Percentiles rank a stretch among this genome's conserved stretches.
phyloP scores from a whole-genome alignment of 495 filamentous ascomycete genomes.

The Venustampulla echinocandica region DNA sequence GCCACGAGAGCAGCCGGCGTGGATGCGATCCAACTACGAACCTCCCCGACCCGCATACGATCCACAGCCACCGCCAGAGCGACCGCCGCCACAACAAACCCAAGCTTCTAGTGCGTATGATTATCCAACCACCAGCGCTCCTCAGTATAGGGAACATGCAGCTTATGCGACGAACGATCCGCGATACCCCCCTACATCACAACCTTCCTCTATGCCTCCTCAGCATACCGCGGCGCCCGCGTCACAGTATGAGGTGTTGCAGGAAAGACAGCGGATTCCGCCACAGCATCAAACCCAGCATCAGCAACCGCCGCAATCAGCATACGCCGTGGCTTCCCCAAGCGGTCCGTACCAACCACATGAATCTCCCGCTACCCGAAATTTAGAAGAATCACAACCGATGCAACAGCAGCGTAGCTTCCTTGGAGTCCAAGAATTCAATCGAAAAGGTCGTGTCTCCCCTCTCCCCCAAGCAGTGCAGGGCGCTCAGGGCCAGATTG shows the following conservation, averaged over 20 bases:
- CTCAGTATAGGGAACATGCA: conserved; percentile 17
- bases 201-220: conserved; percentile 35
- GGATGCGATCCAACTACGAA: conserved; percentile 18
- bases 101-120: conserved; percentile 23
- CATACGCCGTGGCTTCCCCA: conserved; percentile 10
- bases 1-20: conserved; percentile 15
- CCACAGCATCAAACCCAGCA: conserved; percentile 28
- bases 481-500: conserved; percentile 71
- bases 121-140: conserved; percentile 35
- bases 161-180: conserved; percentile 20
- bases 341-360: conserved; percentile 30
- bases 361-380: conserved; percentile 43
- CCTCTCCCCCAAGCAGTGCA: conserved; percentile 88
- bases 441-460: conserved; percentile 57
- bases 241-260: conserved; percentile 26
- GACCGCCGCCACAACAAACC: conserved; percentile 28
- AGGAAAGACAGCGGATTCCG: conserved; percentile 19
- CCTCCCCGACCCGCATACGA: conserved; percentile 15
- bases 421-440: conserved; percentile 54
- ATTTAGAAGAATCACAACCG: conserved; percentile 51
- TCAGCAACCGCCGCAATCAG: conserved; percentile 9
- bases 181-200: conserved; percentile 31
- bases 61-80: conserved; percentile 22
- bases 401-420: conserved; percentile 36
- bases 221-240: conserved; percentile 29